phyloP scores from a whole-genome alignment of 2,329 filamentous ascomycete species.

The Tolypocladium ovalisporum region DNA sequence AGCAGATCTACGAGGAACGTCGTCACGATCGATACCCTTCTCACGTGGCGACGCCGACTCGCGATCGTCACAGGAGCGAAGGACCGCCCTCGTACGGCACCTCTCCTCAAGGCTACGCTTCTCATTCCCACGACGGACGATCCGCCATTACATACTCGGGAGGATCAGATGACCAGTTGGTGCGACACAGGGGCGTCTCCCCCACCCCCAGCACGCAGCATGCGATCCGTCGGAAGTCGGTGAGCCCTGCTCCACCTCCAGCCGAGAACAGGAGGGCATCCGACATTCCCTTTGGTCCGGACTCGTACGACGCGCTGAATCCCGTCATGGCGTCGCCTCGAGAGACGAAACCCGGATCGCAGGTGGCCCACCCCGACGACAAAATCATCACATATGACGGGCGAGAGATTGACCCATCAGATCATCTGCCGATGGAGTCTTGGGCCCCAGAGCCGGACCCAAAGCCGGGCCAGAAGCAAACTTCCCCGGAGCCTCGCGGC shows the following conservation, averaged over 20 bases:
- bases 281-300: conserved; percentile 60
- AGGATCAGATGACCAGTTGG: conserved; percentile 15
- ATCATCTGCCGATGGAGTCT: conserved; percentile 65
- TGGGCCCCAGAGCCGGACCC: conserved; percentile 70
- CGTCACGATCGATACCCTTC: conserved; percentile 34
- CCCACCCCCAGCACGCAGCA: conserved; percentile 35
- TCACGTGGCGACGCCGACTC: conserved; percentile 27
- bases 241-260: conserved; percentile 55
- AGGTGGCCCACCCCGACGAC: conserved; percentile 43
- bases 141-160: conserved; percentile 26
- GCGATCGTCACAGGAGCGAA: conserved; percentile 28
- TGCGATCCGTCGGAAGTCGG: conserved; percentile 58
- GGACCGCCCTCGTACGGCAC: conserved; percentile 13
- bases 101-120: conserved; percentile 20
- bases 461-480: conserved; percentile 15
- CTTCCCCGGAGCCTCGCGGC: conserved; percentile 20
- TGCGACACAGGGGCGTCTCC: conserved; percentile 20
- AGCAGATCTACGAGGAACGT: conserved; percentile 45
- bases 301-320: conserved; percentile 65
- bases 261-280: conserved; percentile 41
- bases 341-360: conserved; percentile 12
- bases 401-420: conserved; percentile 67
- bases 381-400: conserved; percentile 71
- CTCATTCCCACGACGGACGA: conserved; percentile 33
- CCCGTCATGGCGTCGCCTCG: conserved; percentile 35